Percentiles rank a stretch among this genome's conserved stretches.
Conservation (phyloP, 306 rosid genomes). For the Canavalia gladiata region DNA sequence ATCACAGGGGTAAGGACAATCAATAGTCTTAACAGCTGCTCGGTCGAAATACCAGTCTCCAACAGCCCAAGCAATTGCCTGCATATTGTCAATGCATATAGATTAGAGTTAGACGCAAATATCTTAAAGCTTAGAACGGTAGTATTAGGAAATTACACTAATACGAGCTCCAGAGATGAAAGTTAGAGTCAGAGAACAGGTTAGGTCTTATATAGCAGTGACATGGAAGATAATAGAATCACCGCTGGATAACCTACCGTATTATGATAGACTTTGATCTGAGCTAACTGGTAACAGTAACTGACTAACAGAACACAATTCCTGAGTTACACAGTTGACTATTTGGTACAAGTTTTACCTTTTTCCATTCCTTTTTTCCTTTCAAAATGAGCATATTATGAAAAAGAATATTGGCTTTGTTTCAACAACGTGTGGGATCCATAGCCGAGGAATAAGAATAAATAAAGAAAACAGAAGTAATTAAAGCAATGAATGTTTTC, state of each 20-base stretch:
- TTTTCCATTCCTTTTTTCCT: background rate
- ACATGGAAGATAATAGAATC: conserved; percentile 30
- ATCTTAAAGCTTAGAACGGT: conserved; percentile 5
- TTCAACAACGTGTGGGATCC: background rate
- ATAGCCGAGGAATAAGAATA: background rate
- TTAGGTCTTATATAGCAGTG: background rate
- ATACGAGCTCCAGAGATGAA: background rate
- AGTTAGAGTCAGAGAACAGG: background rate
- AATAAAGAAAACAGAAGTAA: background rate
- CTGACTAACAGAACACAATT: background rate
- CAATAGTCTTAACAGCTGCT: conserved; percentile 65
- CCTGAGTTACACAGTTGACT: background rate
- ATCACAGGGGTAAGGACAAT: conserved; percentile 95
- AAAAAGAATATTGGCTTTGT: background rate
- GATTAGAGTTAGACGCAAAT: conserved; percentile 45
- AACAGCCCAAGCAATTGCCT: conserved; percentile 88
- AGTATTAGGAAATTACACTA: background rate
- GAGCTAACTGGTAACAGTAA: background rate
- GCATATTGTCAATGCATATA: conserved; percentile 49
- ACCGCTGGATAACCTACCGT: background rate
- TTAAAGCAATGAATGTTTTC: background rate
- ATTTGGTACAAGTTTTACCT: background rate
- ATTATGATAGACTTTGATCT: background rate
- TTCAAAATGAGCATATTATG: background rate
- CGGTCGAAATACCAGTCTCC: conserved; percentile 93